Evolutionary conservation across 2,329 filamentous ascomycete genomes (phyloP).

Genomic region (Aspergillus amoenus): DNA sequence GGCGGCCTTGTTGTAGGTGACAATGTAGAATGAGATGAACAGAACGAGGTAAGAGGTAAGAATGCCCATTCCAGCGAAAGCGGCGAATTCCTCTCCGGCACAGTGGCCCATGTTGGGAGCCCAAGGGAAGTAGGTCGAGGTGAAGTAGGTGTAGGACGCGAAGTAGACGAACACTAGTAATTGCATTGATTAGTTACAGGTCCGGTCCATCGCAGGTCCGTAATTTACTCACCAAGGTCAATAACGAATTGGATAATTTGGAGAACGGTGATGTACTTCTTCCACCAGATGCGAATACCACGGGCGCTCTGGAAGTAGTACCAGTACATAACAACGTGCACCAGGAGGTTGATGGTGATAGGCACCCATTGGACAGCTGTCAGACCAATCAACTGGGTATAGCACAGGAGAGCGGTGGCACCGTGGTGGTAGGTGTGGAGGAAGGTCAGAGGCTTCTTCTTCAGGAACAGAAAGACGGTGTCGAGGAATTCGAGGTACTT

Average conservation of each 20-base stretch:
- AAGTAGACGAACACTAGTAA: slow-evolving; percentile 89
- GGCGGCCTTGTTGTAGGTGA: slow-evolving; percentile 78
- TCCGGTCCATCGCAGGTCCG: neutral
- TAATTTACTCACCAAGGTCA: slow-evolving; percentile 71
- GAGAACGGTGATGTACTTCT: slow-evolving; percentile 97
- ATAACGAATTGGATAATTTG: slow-evolving; percentile 98
- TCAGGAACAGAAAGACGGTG: slow-evolving; percentile 94
- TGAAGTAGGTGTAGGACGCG: slow-evolving; percentile 98
- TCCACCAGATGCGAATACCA: slow-evolving; percentile 97
- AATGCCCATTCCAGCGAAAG: slow-evolving; percentile 86
- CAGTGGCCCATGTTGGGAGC: slow-evolving; percentile 83
- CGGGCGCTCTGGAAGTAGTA: slow-evolving; percentile 99
- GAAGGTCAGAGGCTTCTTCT: slow-evolving; percentile 99
- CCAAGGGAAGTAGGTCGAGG: slow-evolving; percentile 81
- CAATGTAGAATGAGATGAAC: slow-evolving; percentile 98
- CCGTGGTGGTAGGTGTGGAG: slow-evolving; percentile 99
- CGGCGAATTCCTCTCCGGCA: slow-evolving; percentile 94
- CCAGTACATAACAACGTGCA: slow-evolving; percentile 99
- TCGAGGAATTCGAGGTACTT: slow-evolving; percentile 96
- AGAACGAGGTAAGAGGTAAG: slow-evolving; percentile 93
- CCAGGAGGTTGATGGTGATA: slow-evolving; percentile 86
- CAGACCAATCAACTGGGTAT: slow-evolving; percentile 90
- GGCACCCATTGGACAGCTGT: slow-evolving; percentile 94
- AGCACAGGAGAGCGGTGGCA: slow-evolving; percentile 94
- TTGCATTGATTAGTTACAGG: slow-evolving; percentile 18